Evolutionary conservation across 495 filamentous ascomycete genomes (phyloP).

Genomic region (Xylaria castorea): DNA sequence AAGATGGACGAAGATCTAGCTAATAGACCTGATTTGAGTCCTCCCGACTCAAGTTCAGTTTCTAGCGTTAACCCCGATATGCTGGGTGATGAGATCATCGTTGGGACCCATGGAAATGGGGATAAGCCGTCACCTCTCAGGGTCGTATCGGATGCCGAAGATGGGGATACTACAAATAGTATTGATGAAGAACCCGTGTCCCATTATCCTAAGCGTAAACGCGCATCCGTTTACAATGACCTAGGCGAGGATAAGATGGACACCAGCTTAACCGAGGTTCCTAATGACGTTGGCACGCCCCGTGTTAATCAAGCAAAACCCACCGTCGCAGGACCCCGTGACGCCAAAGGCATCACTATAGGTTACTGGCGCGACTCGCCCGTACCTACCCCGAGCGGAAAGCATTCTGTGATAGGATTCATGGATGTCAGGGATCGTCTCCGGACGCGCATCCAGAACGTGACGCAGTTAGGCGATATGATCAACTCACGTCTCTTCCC

Average conservation of each 20-base stretch:
- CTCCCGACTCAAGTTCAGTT: slow-evolving; percentile 42
- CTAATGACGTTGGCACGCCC: slow-evolving; percentile 35
- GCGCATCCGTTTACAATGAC: slow-evolving; percentile 50
- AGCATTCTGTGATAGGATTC: slow-evolving; percentile 60
- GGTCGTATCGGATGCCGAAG: slow-evolving; percentile 46
- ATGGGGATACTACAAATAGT: slow-evolving; percentile 11
- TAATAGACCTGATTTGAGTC: slow-evolving; percentile 42
- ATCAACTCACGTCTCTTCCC: slow-evolving; percentile 49
- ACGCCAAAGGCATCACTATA: slow-evolving; percentile 53
- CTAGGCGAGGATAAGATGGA: slow-evolving; percentile 44
- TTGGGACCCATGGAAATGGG: slow-evolving; percentile 48
- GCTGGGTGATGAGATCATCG: slow-evolving; percentile 55
- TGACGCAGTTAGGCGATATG: slow-evolving; percentile 45
- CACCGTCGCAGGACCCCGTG: slow-evolving; percentile 44
- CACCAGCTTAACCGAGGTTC: slow-evolving; percentile 30
- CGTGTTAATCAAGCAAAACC: slow-evolving; percentile 32
- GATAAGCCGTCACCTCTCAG: slow-evolving; percentile 37
- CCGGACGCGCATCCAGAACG: slow-evolving; percentile 55
- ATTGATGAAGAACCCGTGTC: slow-evolving; percentile 36
- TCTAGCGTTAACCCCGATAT: slow-evolving; percentile 47
- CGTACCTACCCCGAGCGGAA: slow-evolving; percentile 47
- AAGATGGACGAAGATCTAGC: slow-evolving; percentile 33
- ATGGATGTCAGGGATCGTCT: slow-evolving; percentile 61
- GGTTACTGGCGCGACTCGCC: slow-evolving; percentile 62
- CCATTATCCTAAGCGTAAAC: slow-evolving; percentile 58